These are phyloP conservation scores for Andalucia godoyi DNA, from an alignment of 78 protist genomes.

Conservation along the genomic window DNA sequence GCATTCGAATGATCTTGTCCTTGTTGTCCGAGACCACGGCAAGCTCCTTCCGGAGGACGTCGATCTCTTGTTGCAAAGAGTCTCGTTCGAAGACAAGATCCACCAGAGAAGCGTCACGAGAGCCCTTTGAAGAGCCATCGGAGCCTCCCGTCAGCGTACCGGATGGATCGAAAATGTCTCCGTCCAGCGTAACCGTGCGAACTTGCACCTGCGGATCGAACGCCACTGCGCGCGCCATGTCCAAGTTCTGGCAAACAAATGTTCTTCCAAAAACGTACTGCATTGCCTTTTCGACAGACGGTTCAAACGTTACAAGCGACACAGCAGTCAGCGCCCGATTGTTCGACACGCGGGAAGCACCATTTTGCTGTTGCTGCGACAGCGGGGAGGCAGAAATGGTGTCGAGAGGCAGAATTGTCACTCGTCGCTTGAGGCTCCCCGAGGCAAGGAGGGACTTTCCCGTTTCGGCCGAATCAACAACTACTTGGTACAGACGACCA, in stretches of 20 bases:
- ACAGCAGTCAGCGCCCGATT: slow-evolving; percentile 28
- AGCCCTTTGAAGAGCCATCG: too few species aligned
- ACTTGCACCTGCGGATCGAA: slow-evolving; percentile 30
- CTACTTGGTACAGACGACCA: slow-evolving; percentile 76
- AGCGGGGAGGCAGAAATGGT: too few species aligned
- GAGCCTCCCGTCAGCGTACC: slow-evolving; percentile 94
- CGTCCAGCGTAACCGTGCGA: slow-evolving; percentile 88
- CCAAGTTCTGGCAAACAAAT: slow-evolving; percentile 64
- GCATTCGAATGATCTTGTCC: neutral
- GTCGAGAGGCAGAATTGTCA: slow-evolving; percentile 93
- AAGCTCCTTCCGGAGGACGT: neutral
- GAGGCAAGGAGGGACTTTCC: slow-evolving; percentile 56
- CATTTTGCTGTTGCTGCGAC: too few species aligned
- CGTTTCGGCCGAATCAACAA: slow-evolving; percentile 75
- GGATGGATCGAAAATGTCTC: slow-evolving; percentile 88
- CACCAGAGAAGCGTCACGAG: too few species aligned
- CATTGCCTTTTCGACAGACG: slow-evolving; percentile 71
- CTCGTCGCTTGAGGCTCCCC: slow-evolving; percentile 67
- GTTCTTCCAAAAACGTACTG: slow-evolving; percentile 83
- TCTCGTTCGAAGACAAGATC: too few species aligned
- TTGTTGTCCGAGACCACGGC: neutral
- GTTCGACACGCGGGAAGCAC: neutral
- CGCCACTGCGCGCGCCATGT: slow-evolving; percentile 53
- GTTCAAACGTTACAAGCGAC: slow-evolving; percentile 53
- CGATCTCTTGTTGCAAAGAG: neutral